phyloP scores from a whole-genome alignment of 1,139 yeast genomes.

The Sugiyamaella paludigena region DNA sequence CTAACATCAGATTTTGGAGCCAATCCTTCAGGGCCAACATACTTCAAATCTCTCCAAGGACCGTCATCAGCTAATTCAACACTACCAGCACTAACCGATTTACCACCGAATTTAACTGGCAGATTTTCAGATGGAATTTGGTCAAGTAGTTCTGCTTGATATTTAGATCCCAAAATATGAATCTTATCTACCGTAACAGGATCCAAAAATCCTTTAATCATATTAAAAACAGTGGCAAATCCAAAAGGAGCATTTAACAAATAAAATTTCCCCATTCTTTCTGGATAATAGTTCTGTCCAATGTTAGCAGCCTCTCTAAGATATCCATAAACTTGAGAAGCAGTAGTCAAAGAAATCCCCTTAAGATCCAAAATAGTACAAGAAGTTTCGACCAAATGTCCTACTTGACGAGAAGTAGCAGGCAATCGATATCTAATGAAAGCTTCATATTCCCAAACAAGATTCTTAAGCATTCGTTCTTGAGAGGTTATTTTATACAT shows the following conservation, averaged over 20 bases:
- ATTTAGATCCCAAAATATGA: slow-evolving; percentile 76
- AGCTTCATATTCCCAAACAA: slow-evolving; percentile 97
- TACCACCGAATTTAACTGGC: slow-evolving; percentile 89
- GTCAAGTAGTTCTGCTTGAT: slow-evolving; percentile 77
- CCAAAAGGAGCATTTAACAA: slow-evolving; percentile 97
- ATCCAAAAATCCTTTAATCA: slow-evolving; percentile 91
- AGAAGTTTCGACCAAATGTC: slow-evolving; percentile 83
- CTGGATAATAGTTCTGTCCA: slow-evolving; percentile 98
- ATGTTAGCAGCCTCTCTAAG: slow-evolving; percentile 90
- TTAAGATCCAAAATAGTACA: slow-evolving; percentile 94
- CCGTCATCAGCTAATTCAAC: slow-evolving; percentile 87
- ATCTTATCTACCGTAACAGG: slow-evolving; percentile 98
- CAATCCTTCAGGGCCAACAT: slow-evolving; percentile 47
- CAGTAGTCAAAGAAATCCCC: slow-evolving; percentile 83
- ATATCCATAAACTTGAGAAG: slow-evolving; percentile 80
- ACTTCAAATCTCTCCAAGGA: slow-evolving; percentile 93
- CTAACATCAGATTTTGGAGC: slow-evolving; percentile 29
- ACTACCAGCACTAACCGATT: slow-evolving; percentile 64
- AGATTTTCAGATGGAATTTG: slow-evolving; percentile 93
- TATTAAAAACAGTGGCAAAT: slow-evolving; percentile 85
- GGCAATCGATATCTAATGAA: slow-evolving; percentile 82
- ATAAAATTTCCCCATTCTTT: slow-evolving; percentile 97
- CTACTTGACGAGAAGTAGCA: slow-evolving; percentile 85
- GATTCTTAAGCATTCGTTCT: slow-evolving; percentile 92
- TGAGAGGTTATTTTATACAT: slow-evolving; percentile 93